Conservation (phyloP, 2,329 filamentous ascomycete species). For the Mariannaea sp. region DNA sequence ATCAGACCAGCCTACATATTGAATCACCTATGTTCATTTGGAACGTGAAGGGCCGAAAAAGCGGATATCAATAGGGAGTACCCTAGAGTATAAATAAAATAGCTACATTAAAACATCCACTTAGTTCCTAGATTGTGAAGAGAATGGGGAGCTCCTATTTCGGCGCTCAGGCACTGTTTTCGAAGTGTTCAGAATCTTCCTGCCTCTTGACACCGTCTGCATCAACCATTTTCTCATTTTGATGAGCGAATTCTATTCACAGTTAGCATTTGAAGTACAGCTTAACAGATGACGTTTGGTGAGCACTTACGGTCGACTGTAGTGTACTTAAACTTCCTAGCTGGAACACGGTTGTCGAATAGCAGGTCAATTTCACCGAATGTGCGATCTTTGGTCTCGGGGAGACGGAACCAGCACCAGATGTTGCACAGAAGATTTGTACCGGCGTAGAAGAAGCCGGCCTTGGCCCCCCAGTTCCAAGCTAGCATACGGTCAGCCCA, state of each 20-base stretch:
- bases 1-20: too few species aligned
- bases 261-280: background rate
- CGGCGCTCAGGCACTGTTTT: background rate
- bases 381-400: constrained; percentile 38
- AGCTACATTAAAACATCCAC: background rate
- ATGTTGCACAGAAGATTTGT: constrained; percentile 44
- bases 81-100: too few species aligned
- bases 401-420: constrained; percentile 41
- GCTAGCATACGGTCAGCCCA: constrained; percentile 21
- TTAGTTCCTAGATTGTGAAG: background rate
- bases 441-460: constrained; percentile 43
- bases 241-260: constrained; percentile 17
- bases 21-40: too few species aligned
- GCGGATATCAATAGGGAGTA: too few species aligned
- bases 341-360: constrained; percentile 31
- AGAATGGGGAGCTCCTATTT: too few species aligned
- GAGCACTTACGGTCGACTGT: constrained; percentile 31
- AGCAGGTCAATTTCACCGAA: constrained; percentile 39
- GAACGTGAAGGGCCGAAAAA: too few species aligned
- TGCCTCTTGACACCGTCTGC: background rate
- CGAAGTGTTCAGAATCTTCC: background rate
- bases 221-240: background rate
- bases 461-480: constrained; percentile 47
- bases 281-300: background rate
- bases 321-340: constrained; percentile 38